Percentiles rank a stretch among this genome's conserved stretches.
Evolutionary conservation across 2,329 filamentous ascomycete species (phyloP).

Genomic region (Paraphoma chrysanthemicola): DNA sequence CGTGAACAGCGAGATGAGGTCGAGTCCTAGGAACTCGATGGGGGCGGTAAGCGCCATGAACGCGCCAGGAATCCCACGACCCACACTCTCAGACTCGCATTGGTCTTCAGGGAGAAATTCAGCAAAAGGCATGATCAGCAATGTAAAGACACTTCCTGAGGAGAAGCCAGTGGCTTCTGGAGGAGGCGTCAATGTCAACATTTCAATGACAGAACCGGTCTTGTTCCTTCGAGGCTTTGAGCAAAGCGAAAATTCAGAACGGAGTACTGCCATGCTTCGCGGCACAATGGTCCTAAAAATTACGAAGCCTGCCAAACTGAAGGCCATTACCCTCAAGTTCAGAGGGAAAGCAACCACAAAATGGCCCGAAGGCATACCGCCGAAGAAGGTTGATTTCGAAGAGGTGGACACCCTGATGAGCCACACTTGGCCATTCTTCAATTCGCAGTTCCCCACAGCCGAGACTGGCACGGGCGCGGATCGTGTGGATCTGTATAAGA

Average conservation of each 20-base stretch:
- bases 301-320: conserved; percentile 90
- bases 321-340: conserved; percentile 86
- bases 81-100: conserved; percentile 50
- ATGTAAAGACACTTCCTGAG: conserved; percentile 45
- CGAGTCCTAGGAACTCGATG: conserved; percentile 49
- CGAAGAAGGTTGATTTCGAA: conserved; percentile 80
- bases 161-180: conserved; percentile 79
- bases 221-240: conserved; percentile 82
- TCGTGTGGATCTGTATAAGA: conserved; percentile 64
- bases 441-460: conserved; percentile 70
- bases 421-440: conserved; percentile 92
- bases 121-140: conserved; percentile 43
- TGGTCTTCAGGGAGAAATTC: conserved; percentile 46
- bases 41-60: conserved; percentile 33
- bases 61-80: conserved; percentile 47
- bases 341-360: conserved; percentile 86
- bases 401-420: conserved; percentile 87
- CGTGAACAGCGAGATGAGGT: conserved; percentile 46
- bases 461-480: conserved; percentile 69
- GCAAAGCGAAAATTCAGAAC: conserved; percentile 67
- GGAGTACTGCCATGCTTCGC: conserved; percentile 81
- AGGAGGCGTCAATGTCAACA: conserved; percentile 76
- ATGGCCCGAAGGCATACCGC: conserved; percentile 96
- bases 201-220: conserved; percentile 79
- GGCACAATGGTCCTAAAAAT: conserved; percentile 83